These are phyloP conservation scores for Ceratobasidium sp. DNA, from an alignment of 1,284 basidiomycete species.

Conservation along the genomic window DNA sequence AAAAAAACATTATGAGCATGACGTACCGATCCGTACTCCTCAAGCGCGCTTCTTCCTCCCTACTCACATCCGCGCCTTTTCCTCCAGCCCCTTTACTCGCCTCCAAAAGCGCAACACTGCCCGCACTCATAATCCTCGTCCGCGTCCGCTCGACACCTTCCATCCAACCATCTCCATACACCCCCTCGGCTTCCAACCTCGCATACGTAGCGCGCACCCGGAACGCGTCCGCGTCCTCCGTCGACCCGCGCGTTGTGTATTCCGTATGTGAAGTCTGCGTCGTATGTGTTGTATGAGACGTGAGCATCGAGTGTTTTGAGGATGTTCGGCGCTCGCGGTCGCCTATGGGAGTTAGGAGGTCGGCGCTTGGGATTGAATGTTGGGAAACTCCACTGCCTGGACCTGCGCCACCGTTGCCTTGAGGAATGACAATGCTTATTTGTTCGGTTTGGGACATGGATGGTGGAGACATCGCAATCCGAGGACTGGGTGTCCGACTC, in stretches of 20 bases:
- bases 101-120: conserved; percentile 31
- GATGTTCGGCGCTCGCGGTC: conserved; percentile 28
- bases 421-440: too few relatives aligned
- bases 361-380: conserved; percentile 17
- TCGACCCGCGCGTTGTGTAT: conserved; percentile 52
- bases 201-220: conserved; percentile 92
- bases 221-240: conserved; percentile 86
- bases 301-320: background rate
- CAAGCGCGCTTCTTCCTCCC: conserved; percentile 76
- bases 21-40: conserved; percentile 83
- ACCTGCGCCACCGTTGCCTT: too few relatives aligned
- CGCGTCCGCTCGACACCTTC: conserved; percentile 79
- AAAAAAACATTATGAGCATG: conserved; percentile 14
- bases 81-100: conserved; percentile 64
- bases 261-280: conserved; percentile 10
- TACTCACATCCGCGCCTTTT: conserved; percentile 55
- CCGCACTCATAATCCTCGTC: conserved; percentile 68
- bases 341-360: conserved; percentile 19
- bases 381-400: background rate
- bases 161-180: conserved; percentile 54
- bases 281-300: conserved; percentile 5
- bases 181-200: conserved; percentile 85
- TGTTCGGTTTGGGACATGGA: too few relatives aligned
- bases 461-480: background rate
- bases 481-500: conserved; percentile 14